These are phyloP conservation scores for Nakataea oryzae DNA, from an alignment of 2,329 filamentous ascomycete genomes.

Conservation along the genomic window DNA sequence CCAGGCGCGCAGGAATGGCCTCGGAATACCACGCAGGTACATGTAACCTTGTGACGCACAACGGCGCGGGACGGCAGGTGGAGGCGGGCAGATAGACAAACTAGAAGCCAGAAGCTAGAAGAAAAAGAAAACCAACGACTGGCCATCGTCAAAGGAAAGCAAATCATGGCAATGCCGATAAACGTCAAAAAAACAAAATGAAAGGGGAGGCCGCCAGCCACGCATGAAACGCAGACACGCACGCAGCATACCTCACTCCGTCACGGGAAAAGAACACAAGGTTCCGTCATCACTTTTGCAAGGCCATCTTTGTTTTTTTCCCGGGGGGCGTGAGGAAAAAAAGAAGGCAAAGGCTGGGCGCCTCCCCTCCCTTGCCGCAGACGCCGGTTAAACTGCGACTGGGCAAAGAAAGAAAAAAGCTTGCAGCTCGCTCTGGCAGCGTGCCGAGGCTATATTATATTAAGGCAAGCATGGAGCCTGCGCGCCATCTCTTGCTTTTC, in stretches of 20 bases:
- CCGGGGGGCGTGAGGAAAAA: not conserved
- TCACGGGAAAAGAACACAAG: not conserved
- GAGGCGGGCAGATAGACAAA: no score
- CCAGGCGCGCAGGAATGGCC: not conserved
- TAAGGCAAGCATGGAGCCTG: not conserved
- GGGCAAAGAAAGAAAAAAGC: not conserved
- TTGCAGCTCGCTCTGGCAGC: not conserved
- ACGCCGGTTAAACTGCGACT: not conserved
- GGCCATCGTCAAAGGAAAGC: not conserved
- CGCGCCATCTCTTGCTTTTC: not conserved
- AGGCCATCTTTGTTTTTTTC: not conserved
- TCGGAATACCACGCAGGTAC: not conserved
- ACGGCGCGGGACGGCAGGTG: not conserved
- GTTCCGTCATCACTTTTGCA: not conserved
- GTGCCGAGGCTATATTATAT: not conserved
- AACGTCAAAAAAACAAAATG: not conserved
- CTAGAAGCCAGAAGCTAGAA: no score
- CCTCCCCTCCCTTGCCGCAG: not conserved
- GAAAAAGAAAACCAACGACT: not conserved
- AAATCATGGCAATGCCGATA: not conserved
- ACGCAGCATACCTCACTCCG: not conserved
- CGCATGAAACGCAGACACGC: not conserved
- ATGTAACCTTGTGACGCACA: not conserved
- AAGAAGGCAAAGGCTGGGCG: no score
- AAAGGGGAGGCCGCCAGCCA: not conserved